These are phyloP conservation scores for Truncatella angustata DNA, from an alignment of 2,329 filamentous ascomycete genomes.

Conservation along the genomic window DNA sequence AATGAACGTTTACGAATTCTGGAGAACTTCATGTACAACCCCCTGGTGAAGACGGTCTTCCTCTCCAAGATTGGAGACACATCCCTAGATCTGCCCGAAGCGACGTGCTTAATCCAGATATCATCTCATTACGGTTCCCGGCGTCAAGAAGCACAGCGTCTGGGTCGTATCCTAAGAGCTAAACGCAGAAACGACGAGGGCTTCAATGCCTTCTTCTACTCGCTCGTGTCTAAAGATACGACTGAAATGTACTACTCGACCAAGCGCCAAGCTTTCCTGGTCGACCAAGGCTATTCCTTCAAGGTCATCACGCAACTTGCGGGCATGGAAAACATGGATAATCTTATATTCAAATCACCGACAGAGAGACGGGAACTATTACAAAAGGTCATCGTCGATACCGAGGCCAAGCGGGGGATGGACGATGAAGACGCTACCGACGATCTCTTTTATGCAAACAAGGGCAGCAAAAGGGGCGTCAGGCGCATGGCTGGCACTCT, in stretches of 20 bases:
- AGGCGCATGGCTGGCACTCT: constrained; percentile 82
- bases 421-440: constrained; percentile 66
- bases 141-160: constrained; percentile 90
- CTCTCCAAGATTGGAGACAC: constrained; percentile 97
- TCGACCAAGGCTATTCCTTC: constrained; percentile 98
- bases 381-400: constrained; percentile 84
- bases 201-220: constrained; percentile 99
- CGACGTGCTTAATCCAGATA: constrained; percentile 94
- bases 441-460: constrained; percentile 34
- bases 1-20: constrained; percentile 82
- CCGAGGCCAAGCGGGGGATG: constrained; percentile 61
- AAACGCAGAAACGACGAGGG: constrained; percentile 97
- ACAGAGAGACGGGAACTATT: constrained; percentile 82
- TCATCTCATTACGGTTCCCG: constrained; percentile 97
- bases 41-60: constrained; percentile 87
- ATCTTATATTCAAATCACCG: constrained; percentile 76
- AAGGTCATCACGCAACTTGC: constrained; percentile 96
- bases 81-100: constrained; percentile 94
- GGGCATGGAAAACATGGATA: constrained; percentile 81
- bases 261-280: constrained; percentile 93
- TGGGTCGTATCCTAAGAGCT: constrained; percentile 89
- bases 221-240: constrained; percentile 93
- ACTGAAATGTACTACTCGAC: constrained; percentile 98
- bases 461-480: constrained; percentile 54
- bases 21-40: constrained; percentile 93